Percentiles rank a stretch among this genome's conserved stretches.
Evolutionary conservation across 306 rosid species (phyloP).

Genomic region (Vigna reflexopilosa): DNA sequence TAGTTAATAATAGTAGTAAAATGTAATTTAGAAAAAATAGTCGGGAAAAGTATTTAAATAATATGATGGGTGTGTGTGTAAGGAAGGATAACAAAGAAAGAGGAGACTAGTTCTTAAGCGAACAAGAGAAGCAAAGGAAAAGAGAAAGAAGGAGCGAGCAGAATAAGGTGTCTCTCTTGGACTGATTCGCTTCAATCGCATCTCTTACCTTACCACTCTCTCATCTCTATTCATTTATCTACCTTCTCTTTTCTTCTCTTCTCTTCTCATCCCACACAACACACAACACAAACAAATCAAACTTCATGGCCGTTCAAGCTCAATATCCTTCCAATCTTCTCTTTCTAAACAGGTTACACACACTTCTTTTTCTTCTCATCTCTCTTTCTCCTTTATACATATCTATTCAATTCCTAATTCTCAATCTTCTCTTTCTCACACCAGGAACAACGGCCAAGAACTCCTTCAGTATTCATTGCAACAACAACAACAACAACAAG

Average conservation of each 20-base stretch:
- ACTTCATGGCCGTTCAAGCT: constrained; percentile 92
- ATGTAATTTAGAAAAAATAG: not conserved
- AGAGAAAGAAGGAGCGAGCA: constrained; percentile 44
- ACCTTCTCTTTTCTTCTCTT: not conserved
- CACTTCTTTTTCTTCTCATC: not conserved
- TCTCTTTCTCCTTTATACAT: not conserved
- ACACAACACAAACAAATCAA: no score
- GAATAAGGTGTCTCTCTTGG: constrained; percentile 77
- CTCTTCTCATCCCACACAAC: not conserved
- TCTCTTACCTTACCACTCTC: not conserved
- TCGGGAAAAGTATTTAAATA: constrained; percentile 38
- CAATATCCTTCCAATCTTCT: constrained; percentile 89
- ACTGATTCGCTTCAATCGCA: constrained; percentile 73
- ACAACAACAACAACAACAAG: constrained; percentile 48
- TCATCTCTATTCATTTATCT: not conserved
- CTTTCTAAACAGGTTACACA: constrained; percentile 70
- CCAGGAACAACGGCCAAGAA: constrained; percentile 76
- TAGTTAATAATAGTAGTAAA: constrained; percentile 4
- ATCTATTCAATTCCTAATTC: not conserved
- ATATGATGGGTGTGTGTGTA: not conserved
- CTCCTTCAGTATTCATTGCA: constrained; percentile 67
- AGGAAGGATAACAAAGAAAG: constrained; percentile 43
- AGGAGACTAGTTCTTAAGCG: constrained; percentile 52
- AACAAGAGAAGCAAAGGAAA: constrained; percentile 39
- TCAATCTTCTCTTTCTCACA: not conserved